Conservation (phyloP, 2,329 filamentous ascomycete species). For the Lomentospora prolificans region DNA sequence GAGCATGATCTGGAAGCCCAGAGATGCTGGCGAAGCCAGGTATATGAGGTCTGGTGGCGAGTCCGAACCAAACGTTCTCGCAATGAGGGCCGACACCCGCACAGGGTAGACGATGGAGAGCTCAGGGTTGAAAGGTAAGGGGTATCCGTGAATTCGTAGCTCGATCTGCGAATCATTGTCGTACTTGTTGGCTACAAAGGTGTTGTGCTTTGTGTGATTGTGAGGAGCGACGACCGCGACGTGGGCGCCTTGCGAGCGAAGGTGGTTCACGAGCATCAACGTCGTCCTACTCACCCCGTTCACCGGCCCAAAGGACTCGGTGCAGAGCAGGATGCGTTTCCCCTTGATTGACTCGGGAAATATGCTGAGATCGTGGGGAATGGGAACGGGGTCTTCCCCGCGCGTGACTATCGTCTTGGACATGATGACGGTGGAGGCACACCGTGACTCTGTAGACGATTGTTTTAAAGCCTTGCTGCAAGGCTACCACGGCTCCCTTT, state of each 20-base stretch:
- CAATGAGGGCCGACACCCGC: constrained; percentile 50
- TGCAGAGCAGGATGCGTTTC: constrained; percentile 56
- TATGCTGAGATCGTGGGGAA: constrained; percentile 26
- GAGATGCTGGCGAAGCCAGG: constrained; percentile 56
- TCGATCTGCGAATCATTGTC: constrained; percentile 27
- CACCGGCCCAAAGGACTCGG: constrained; percentile 62
- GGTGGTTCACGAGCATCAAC: constrained; percentile 57
- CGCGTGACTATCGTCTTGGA: neutral
- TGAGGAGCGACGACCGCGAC: constrained; percentile 59
- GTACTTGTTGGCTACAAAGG: constrained; percentile 34
- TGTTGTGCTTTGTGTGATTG: constrained; percentile 43
- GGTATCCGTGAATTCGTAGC: constrained; percentile 52
- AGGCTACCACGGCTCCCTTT: too few species aligned
- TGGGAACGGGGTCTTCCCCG: neutral
- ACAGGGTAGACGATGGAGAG: constrained; percentile 62
- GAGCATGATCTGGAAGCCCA: constrained; percentile 63
- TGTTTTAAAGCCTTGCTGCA: too few species aligned
- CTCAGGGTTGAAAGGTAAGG: constrained; percentile 62
- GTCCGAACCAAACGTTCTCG: constrained; percentile 43
- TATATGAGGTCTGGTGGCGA: constrained; percentile 55
- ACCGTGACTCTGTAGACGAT: too few species aligned
- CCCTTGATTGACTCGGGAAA: constrained; percentile 43
- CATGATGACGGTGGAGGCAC: neutral
- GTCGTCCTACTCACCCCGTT: constrained; percentile 67
- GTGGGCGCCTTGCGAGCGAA: constrained; percentile 52